Conservation (phyloP, 2,329 filamentous ascomycete species). For the Knufia petricola region DNA sequence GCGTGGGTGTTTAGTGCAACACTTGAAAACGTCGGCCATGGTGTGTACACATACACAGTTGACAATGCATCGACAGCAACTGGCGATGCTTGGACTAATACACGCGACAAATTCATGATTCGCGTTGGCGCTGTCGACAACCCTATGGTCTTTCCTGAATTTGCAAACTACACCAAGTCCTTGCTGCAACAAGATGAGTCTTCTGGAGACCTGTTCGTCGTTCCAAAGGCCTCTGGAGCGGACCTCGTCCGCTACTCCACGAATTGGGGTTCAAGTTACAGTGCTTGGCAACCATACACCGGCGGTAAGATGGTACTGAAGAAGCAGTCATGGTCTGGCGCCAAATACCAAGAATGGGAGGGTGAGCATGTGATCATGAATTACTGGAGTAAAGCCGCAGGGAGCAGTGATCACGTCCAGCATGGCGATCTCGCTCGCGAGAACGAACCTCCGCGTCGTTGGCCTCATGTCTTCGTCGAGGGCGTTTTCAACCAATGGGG, state of each 20-base stretch:
- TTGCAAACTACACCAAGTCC: conserved; percentile 49
- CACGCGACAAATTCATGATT: conserved; percentile 53
- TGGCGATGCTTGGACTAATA: conserved; percentile 38
- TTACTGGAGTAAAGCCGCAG: conserved; percentile 52
- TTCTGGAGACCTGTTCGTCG: conserved; percentile 37
- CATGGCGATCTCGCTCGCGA: conserved; percentile 45
- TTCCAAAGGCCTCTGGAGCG: conserved; percentile 53
- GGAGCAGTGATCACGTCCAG: conserved; percentile 52
- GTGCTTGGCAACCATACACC: conserved; percentile 48
- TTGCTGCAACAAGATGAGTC: conserved; percentile 36
- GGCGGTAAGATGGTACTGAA: conserved; percentile 43
- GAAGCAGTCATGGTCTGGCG: conserved; percentile 50
- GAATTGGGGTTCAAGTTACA: conserved; percentile 52
- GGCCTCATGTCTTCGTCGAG: conserved; percentile 54
- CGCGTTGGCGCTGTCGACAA: conserved; percentile 50
- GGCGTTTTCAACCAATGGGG: conserved; percentile 56
- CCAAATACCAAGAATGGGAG: conserved; percentile 47
- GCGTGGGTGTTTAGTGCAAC: conserved; percentile 46
- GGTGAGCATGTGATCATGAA: conserved; percentile 55
- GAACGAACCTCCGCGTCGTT: conserved; percentile 37
- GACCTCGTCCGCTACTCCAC: conserved; percentile 53
- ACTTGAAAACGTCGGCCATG: conserved; percentile 49
- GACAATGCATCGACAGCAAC: conserved; percentile 28
- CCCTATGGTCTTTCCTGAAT: conserved; percentile 47
- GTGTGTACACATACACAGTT: conserved; percentile 51